Percentiles rank a stretch among this genome's conserved stretches.
These are phyloP conservation scores for Lepidopterella palustris DNA, from an alignment of 495 filamentous ascomycete genomes.

Conservation along the genomic window DNA sequence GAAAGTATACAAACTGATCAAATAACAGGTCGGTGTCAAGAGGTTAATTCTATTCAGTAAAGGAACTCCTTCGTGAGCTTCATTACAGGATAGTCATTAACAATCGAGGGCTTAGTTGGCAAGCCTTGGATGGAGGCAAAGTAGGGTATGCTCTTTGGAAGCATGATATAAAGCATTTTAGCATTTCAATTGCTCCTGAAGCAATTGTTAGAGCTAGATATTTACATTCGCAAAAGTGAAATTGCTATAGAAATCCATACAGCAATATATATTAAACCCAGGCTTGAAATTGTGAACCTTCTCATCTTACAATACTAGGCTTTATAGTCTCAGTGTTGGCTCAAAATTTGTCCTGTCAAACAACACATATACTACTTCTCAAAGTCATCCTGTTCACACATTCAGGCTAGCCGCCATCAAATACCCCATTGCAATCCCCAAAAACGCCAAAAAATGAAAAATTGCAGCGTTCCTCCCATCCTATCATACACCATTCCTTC, in stretches of 20 bases:
- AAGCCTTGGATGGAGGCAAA: background rate
- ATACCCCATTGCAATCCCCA: background rate
- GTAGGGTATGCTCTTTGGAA: background rate
- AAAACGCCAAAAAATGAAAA: background rate
- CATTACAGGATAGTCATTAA: background rate
- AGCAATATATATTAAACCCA: no score
- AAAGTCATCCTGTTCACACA: background rate
- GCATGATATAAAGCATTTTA: background rate
- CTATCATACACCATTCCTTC: no score
- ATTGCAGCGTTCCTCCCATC: no score
- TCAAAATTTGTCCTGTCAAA: no score
- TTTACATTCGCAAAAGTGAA: background rate
- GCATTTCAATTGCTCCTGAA: background rate
- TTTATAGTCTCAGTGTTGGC: no score
- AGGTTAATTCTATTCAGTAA: slow-evolving; percentile 52
- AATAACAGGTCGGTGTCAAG: slow-evolving; percentile 73
- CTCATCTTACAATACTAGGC: no score
- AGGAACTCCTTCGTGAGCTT: background rate
- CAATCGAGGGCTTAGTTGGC: background rate
- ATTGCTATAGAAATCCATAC: no score
- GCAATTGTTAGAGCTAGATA: no score
- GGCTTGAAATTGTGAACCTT: no score
- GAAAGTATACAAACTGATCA: background rate
- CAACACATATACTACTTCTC: background rate
- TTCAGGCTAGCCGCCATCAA: background rate